Evolutionary conservation across 2,329 filamentous ascomycete species (phyloP).

Genomic region (Claviceps fusiformis): DNA sequence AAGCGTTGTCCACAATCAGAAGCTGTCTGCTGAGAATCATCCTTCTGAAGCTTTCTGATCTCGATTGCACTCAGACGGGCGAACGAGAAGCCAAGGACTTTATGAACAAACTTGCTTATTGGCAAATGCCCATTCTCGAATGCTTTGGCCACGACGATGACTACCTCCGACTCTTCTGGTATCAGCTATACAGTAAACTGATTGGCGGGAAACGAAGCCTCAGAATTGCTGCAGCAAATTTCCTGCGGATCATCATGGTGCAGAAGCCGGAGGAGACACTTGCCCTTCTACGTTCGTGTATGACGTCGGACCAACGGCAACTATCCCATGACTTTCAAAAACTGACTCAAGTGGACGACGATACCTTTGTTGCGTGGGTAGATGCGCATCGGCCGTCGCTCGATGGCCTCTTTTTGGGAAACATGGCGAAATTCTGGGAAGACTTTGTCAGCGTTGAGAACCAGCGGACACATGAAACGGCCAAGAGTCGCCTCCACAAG

Average conservation of each 20-base stretch:
- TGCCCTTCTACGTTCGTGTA: conserved; percentile 57
- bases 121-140: conserved; percentile 82
- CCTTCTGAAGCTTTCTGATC: conserved; percentile 69
- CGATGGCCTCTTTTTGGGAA: conserved; percentile 69
- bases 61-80: conserved; percentile 50
- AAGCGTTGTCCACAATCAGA: conserved; percentile 65
- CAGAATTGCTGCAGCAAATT: conserved; percentile 62
- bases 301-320: conserved; percentile 55
- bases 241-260: conserved; percentile 85
- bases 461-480: conserved; percentile 60
- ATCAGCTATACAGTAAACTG: conserved; percentile 81
- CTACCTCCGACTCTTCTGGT: conserved; percentile 76
- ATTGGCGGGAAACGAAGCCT: conserved; percentile 56
- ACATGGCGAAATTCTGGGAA: conserved; percentile 74
- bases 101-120: conserved; percentile 79
- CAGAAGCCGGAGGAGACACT: conserved; percentile 80
- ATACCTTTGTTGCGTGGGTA: conserved; percentile 77
- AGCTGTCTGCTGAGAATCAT: conserved; percentile 66
- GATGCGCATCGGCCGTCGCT: conserved; percentile 67
- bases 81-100: conserved; percentile 55
- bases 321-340: conserved; percentile 68
- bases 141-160: conserved; percentile 67
- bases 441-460: conserved; percentile 78
- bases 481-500: conserved; percentile 54
- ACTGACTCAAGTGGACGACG: conserved; percentile 77